Base-by-base conservation (phyloP, 805 yeast genomes). In the Saturnispora galanensis region DNA sequence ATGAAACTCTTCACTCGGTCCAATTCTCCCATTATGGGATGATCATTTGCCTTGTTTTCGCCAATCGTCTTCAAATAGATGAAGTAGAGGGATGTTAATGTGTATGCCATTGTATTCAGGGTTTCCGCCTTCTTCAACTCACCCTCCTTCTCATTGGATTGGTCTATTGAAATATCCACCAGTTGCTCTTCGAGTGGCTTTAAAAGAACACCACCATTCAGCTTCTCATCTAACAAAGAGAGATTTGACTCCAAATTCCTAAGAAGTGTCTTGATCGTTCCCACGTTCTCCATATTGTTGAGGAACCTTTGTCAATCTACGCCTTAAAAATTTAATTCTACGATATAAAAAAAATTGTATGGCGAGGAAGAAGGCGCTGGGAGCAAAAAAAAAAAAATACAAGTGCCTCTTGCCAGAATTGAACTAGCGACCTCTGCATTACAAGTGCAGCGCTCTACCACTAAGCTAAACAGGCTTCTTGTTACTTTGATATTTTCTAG, bases 401-500 rank as follows among this genome's bases (percentile, higher is more conserved):
- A 53, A 47, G 31, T 78, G 86, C 86, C 86, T 67, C 76, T 74
- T 80, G 84, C 83, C 86, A 79, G 87, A 79, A 78, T 81, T 79
- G 87, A 81, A 81, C 88, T 81, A 81, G 86, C 87, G 90, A 83
- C 88, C 90, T 82, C 82, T 81, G 93, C 94, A 84, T 84, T 86
- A 86, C 96, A 86, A 86, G 96, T 86, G 96, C 95, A 83, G 84
- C 95, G 95, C 95, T 85, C 93, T 86, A 85, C 95, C 95, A 84
- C 96, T 86, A 84, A 85, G 95, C 95, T 85, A 86, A 85, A 77
- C 79, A 75, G 95, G 95, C 95, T 41, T 42, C 13, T 38, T 35
- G 11, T 41, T 21, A 8, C 2, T 21, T 21, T 21, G 26, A 4
- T 21, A 21, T 21, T 21, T 21, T 21, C 8, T 21, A 2, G 6